Percentiles rank a stretch among this genome's conserved stretches.
Evolutionary conservation across 2,329 filamentous ascomycete species (phyloP).

Genomic region (Stagonosporopsis cucurbitacearum): DNA sequence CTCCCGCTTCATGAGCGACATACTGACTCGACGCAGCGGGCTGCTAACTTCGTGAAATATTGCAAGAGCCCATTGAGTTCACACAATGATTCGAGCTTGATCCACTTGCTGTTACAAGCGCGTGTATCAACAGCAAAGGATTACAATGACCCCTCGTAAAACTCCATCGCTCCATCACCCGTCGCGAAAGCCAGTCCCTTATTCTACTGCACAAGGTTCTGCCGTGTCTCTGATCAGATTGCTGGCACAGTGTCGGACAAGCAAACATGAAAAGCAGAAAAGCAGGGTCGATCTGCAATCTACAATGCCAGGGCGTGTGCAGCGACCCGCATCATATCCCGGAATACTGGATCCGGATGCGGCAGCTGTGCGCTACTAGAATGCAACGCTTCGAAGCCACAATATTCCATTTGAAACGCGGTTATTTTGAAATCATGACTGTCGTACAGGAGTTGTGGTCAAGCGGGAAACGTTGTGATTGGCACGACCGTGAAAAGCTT

Average conservation of each 20-base stretch:
- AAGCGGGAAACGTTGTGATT: constrained; percentile 9
- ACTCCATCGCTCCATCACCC: not conserved
- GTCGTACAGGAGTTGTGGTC: constrained; percentile 12
- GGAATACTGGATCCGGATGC: constrained; percentile 15
- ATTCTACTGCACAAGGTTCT: constrained; percentile 2
- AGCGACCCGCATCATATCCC: not conserved
- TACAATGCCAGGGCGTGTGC: constrained; percentile 1
- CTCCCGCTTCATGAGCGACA: constrained; percentile 12
- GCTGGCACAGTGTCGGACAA: not conserved
- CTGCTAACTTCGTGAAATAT: constrained; percentile 1
- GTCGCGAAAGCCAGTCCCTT: not conserved
- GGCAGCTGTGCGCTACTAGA: constrained; percentile 1
- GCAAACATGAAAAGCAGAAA: constrained; percentile 1
- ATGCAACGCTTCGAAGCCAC: constrained; percentile 5
- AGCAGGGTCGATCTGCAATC: not conserved
- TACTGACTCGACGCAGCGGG: not conserved
- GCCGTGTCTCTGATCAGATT: not conserved
- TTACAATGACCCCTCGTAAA: not conserved
- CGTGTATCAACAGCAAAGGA: not conserved
- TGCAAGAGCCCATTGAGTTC: not conserved
- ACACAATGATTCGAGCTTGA: not conserved
- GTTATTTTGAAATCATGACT: not conserved
- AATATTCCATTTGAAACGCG: constrained; percentile 14
- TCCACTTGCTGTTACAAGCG: not conserved
- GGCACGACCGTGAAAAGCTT: constrained; percentile 5